These are phyloP conservation scores for Naegleria lovaniensis DNA, from an alignment of 208 protist species.

Conservation along the genomic window DNA sequence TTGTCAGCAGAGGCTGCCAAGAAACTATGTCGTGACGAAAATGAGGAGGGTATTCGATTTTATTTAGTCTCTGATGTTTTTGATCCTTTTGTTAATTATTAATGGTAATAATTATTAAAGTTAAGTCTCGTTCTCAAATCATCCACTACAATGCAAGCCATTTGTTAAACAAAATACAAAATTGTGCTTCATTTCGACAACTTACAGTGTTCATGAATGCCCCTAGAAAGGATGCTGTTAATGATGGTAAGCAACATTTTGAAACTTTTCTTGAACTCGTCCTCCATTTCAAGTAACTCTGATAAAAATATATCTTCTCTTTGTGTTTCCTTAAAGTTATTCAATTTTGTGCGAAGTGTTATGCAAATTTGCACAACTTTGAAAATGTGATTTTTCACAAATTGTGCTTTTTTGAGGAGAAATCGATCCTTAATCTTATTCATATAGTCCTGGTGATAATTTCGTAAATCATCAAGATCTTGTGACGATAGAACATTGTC, in stretches of 20 bases:
- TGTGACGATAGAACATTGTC: background rate
- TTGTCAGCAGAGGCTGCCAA: conserved; percentile 20
- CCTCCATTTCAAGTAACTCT: background rate
- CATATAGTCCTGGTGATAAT: background rate
- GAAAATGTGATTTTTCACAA: background rate
- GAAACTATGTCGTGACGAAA: conserved; percentile 38
- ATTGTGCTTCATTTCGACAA: background rate
- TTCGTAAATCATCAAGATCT: background rate
- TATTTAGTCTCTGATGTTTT: conserved; percentile 28
- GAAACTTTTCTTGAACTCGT: background rate
- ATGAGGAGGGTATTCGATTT: conserved; percentile 33
- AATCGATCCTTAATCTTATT: background rate
- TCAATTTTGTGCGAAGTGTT: background rate
- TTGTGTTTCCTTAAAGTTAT: background rate
- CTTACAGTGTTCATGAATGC: background rate
- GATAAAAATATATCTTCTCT: background rate
- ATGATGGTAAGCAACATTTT: background rate
- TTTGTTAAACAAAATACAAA: background rate
- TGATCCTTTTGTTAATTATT: background rate
- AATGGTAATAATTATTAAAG: background rate
- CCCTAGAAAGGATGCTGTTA: background rate
- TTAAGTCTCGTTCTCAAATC: background rate
- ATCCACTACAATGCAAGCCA: background rate
- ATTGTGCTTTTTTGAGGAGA: background rate
- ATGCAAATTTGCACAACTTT: background rate